A percentile compares a stretch with the other conserved stretches of the same genome.
Evolutionary conservation across 2,329 filamentous ascomycete species (phyloP).

Genomic region (Chaetomiaceae sp.): DNA sequence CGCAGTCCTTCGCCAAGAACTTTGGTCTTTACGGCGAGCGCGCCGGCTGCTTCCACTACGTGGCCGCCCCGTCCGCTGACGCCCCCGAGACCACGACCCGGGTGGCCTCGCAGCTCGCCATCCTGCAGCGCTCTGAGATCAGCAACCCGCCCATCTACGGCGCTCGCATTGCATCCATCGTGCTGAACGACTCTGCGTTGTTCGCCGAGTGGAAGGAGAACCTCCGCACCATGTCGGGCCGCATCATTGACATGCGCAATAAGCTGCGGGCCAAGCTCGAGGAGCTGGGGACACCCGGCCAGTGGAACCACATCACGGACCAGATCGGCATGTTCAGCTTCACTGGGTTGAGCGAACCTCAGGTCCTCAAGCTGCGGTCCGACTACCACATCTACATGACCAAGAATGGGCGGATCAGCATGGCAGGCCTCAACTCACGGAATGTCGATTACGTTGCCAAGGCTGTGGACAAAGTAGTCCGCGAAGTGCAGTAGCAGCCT

Average conservation of each 20-base stretch:
- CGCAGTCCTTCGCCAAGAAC: constrained; percentile 96
- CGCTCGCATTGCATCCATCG: constrained; percentile 75
- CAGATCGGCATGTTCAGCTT: constrained; percentile 99
- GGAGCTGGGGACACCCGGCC: constrained; percentile 75
- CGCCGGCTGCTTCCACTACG: constrained; percentile 91
- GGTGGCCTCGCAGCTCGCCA: constrained; percentile 81
- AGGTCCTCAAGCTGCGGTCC: constrained; percentile 64
- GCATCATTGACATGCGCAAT: constrained; percentile 88
- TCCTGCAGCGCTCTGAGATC: constrained; percentile 95
- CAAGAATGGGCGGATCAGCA: constrained; percentile 96
- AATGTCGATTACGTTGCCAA: constrained; percentile 93
- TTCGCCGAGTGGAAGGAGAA: constrained; percentile 93
- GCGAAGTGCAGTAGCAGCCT: constrained; percentile 35
- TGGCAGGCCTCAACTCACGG: constrained; percentile 90
- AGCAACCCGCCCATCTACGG: constrained; percentile 95
- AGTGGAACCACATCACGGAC: constrained; percentile 95
- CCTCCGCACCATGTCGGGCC: constrained; percentile 85
- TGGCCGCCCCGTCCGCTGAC: constrained; percentile 65
- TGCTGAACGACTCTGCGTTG: constrained; percentile 75
- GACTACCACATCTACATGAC: constrained; percentile 83
- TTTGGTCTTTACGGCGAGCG: constrained; percentile 97
- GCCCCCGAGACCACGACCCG: constrained; percentile 55
- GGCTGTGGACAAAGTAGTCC: constrained; percentile 79
- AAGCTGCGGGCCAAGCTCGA: constrained; percentile 74
- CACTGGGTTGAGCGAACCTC: constrained; percentile 68